Conservation (phyloP, 176 grass and related monocot species). For the Typha latifolia region DNA sequence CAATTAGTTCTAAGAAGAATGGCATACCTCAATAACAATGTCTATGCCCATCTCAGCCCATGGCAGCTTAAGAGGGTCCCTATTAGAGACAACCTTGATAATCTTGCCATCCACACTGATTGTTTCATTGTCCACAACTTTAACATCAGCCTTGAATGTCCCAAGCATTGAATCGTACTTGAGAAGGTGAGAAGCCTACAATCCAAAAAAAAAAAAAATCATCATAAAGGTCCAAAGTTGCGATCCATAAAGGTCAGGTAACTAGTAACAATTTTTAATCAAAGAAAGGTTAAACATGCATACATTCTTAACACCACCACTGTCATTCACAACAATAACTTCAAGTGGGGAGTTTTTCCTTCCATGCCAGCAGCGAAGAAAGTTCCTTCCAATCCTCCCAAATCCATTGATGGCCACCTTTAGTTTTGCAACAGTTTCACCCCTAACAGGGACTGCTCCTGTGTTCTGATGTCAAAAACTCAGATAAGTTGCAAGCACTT, state of each 20-base stretch:
- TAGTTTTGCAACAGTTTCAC: slow-evolving; percentile 78
- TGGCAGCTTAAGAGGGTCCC: slow-evolving; percentile 87
- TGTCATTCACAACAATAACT: slow-evolving; percentile 83
- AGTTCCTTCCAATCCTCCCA: slow-evolving; percentile 90
- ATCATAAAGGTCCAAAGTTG: background rate
- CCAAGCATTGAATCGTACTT: slow-evolving; percentile 99
- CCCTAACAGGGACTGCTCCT: slow-evolving; percentile 38
- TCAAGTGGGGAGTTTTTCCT: slow-evolving; percentile 84
- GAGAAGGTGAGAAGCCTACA: slow-evolving; percentile 96
- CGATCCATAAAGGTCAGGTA: too few species aligned
- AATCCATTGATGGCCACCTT: slow-evolving; percentile 99
- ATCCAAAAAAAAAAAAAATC: background rate
- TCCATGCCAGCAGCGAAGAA: slow-evolving; percentile 96
- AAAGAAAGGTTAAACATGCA: background rate
- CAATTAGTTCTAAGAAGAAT: background rate
- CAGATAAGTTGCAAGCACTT: background rate
- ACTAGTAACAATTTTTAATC: too few species aligned
- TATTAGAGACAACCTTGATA: slow-evolving; percentile 65
- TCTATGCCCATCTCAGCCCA: slow-evolving; percentile 91
- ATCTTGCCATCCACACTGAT: slow-evolving; percentile 92
- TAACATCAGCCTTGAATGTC: slow-evolving; percentile 92
- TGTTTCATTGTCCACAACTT: slow-evolving; percentile 67
- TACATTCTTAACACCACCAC: slow-evolving; percentile 89
- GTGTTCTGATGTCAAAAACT: slow-evolving; percentile 27
- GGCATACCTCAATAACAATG: slow-evolving; percentile 84